Conservation (phyloP, 108 stramenopile genomes). For the Pseudonitzschia multistriata region DNA sequence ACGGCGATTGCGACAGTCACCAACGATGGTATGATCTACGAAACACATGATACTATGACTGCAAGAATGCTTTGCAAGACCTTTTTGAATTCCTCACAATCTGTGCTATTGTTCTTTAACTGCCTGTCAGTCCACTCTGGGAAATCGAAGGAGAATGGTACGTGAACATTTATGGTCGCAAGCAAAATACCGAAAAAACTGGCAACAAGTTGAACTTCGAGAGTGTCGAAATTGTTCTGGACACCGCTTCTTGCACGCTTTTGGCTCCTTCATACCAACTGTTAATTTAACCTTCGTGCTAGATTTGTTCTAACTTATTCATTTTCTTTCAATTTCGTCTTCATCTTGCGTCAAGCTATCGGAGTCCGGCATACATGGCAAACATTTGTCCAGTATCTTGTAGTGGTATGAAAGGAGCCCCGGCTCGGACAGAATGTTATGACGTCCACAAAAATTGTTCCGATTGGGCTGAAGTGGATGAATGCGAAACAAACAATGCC, state of each 20-base stretch:
- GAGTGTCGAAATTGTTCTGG: not conserved
- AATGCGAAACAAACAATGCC: slow-evolving; percentile 17
- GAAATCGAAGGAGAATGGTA: slow-evolving; percentile 51
- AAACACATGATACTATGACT: too few species aligned
- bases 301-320: not conserved
- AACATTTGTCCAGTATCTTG: slow-evolving; percentile 40
- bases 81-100: not conserved
- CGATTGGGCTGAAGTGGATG: slow-evolving; percentile 34
- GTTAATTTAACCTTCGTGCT: too few species aligned
- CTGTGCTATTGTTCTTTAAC: not conserved
- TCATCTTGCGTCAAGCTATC: not conserved
- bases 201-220: too few species aligned
- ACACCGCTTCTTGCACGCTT: not conserved
- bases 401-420: not conserved
- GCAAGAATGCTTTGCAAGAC: too few species aligned
- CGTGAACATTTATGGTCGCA: not conserved
- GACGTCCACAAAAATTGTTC: slow-evolving; percentile 46
- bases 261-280: not conserved
- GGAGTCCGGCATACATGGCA: slow-evolving; percentile 32
- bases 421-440: slow-evolving; percentile 25
- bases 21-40: slow-evolving; percentile 40
- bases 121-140: slow-evolving; percentile 18
- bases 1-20: slow-evolving; percentile 49
- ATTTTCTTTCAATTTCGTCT: not conserved
- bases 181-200: too few species aligned